These are phyloP conservation scores for Apiotrichum sp. DNA, from an alignment of 1,284 basidiomycete genomes.

Conservation along the genomic window DNA sequence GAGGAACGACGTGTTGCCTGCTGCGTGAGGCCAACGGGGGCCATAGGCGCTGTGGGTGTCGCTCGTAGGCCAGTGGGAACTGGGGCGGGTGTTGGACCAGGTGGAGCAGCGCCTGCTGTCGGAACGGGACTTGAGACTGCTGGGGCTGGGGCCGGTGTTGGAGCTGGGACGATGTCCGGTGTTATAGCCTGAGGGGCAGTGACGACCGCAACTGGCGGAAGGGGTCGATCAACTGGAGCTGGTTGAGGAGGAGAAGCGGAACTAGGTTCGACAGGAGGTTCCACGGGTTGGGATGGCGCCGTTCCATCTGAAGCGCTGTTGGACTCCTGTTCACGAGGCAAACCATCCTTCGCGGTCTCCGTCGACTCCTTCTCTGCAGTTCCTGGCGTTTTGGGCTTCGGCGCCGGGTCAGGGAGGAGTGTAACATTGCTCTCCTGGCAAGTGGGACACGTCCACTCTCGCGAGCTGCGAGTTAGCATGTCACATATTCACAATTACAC, in stretches of 20 bases:
- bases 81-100: neutral
- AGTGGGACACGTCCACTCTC: constrained; percentile 71
- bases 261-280: neutral
- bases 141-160: neutral
- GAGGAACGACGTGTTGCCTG: neutral
- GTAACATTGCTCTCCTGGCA: constrained; percentile 65
- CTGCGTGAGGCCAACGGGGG: neutral
- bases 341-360: neutral
- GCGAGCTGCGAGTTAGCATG: constrained; percentile 55
- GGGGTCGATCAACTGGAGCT: neutral
- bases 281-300: neutral
- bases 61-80: too few species aligned
- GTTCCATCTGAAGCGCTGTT: neutral
- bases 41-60: neutral
- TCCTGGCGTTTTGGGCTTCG: neutral
- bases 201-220: neutral
- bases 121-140: neutral
- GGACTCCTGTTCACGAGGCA: neutral
- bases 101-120: neutral
- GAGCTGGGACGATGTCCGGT: neutral
- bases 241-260: neutral
- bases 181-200: neutral
- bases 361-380: too few species aligned
- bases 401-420: constrained; percentile 50
- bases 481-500: constrained; percentile 33